These are phyloP conservation scores for Neonectria neomacrospora DNA, from an alignment of 2,329 filamentous ascomycete species.

Conservation along the genomic window DNA sequence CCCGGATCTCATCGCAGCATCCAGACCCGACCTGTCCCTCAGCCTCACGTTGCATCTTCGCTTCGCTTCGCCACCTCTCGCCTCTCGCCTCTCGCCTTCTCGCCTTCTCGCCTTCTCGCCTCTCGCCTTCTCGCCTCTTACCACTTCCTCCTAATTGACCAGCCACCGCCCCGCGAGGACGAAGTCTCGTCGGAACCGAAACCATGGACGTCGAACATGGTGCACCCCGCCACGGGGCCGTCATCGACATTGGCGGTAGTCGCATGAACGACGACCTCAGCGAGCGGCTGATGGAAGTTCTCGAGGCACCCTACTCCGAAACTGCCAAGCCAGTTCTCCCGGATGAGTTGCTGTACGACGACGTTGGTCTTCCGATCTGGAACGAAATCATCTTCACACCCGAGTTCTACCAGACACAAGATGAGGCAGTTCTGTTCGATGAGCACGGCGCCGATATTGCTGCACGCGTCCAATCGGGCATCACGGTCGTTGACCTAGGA, in stretches of 20 bases:
- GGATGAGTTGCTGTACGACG: constrained; percentile 55
- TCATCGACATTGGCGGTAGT: constrained; percentile 54
- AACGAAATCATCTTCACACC: constrained; percentile 54
- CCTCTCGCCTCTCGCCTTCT: no score
- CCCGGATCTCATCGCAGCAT: constrained; percentile 1
- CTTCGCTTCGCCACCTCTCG: constrained; percentile 6
- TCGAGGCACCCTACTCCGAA: constrained; percentile 40
- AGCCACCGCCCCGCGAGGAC: background rate
- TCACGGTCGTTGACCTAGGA: constrained; percentile 54
- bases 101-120: no score
- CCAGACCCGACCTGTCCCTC: background rate
- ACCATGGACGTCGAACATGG: constrained; percentile 32
- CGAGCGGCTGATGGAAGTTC: constrained; percentile 42
- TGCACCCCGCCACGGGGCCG: constrained; percentile 45
- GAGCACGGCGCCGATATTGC: constrained; percentile 51
- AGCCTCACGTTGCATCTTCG: background rate
- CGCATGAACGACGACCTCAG: constrained; percentile 45
- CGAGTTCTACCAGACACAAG: constrained; percentile 55
- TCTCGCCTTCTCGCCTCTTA: no score
- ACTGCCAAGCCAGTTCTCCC: constrained; percentile 48
- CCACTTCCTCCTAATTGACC: background rate
- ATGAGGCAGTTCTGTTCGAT: constrained; percentile 53
- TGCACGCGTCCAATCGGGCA: constrained; percentile 42
- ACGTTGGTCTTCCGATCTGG: constrained; percentile 53
- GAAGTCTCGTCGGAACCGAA: background rate